Conservation (phyloP, 805 yeast species). For the Barnettozyma sucrosica region DNA sequence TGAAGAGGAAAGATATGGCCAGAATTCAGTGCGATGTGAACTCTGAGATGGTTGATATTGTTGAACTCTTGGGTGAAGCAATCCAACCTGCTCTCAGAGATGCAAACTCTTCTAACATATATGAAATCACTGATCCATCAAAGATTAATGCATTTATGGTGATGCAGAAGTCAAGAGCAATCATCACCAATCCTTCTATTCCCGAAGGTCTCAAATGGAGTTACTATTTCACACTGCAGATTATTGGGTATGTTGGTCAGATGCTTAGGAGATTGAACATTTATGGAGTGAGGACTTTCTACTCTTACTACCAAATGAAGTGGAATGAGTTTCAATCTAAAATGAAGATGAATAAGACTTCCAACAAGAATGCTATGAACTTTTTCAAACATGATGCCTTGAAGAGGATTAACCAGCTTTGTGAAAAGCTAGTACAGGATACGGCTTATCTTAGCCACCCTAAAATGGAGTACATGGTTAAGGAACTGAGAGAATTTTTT, state of each 20-base stretch:
- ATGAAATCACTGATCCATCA: constrained; percentile 60
- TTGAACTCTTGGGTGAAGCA: constrained; percentile 54
- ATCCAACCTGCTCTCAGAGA: constrained; percentile 57
- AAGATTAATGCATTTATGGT: constrained; percentile 66
- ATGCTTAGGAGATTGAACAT: constrained; percentile 62
- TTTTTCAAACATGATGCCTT: constrained; percentile 53
- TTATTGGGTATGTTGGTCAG: constrained; percentile 68
- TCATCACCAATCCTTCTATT: constrained; percentile 45
- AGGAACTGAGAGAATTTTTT: constrained; percentile 55
- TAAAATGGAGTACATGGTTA: constrained; percentile 55
- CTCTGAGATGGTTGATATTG: constrained; percentile 48
- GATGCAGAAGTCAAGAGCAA: constrained; percentile 58
- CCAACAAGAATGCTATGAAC: constrained; percentile 54
- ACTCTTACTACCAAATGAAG: constrained; percentile 56
- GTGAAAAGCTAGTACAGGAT: constrained; percentile 39
- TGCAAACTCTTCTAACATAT: constrained; percentile 59
- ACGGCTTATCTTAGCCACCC: constrained; percentile 55
- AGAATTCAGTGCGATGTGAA: constrained; percentile 51
- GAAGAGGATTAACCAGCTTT: constrained; percentile 35
- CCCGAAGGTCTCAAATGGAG: constrained; percentile 75
- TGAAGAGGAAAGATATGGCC: constrained; percentile 60
- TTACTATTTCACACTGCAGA: constrained; percentile 52
- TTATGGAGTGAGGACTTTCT: constrained; percentile 80
- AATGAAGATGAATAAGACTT: constrained; percentile 52
- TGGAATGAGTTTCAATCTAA: constrained; percentile 53